A percentile compares a stretch with the other conserved stretches of the same genome.
Evolutionary conservation across 495 filamentous ascomycete genomes (phyloP).

Genomic region (Podospora pseudoanserina): DNA sequence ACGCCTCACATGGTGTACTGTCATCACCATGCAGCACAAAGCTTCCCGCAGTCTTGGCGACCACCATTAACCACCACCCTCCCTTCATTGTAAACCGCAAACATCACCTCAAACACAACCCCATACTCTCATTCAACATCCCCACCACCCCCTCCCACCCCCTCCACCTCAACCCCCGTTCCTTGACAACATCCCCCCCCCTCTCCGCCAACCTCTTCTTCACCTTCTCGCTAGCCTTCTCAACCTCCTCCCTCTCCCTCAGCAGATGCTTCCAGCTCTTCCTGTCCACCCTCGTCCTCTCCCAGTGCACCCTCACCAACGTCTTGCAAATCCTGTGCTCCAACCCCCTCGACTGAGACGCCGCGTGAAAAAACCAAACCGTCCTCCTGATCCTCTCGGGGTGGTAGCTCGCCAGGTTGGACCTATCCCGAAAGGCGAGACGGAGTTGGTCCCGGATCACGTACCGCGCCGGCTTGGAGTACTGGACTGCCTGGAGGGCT

Average conservation of each 20-base stretch:
- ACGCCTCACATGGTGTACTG: neutral
- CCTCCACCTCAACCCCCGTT: constrained; percentile 34
- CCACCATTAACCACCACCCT: neutral
- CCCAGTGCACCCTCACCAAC: constrained; percentile 57
- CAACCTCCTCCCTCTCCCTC: constrained; percentile 4
- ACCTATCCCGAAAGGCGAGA: constrained; percentile 61
- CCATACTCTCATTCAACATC: constrained; percentile 70
- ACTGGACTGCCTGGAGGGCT: constrained; percentile 73
- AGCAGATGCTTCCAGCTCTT: constrained; percentile 7
- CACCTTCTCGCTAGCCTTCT: neutral
- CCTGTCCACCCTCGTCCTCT: constrained; percentile 4
- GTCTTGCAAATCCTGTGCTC: constrained; percentile 83
- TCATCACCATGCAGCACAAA: neutral
- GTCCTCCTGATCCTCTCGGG: constrained; percentile 64
- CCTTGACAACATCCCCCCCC: constrained; percentile 2
- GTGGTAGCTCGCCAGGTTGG: constrained; percentile 49
- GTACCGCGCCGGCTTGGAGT: constrained; percentile 71
- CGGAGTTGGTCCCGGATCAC: constrained; percentile 62
- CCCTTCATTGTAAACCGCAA: neutral
- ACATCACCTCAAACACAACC: constrained; percentile 60
- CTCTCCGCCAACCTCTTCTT: neutral
- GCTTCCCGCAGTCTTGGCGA: neutral
- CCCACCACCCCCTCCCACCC: constrained; percentile 65
- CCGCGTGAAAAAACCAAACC: constrained; percentile 68
- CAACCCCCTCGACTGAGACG: constrained; percentile 59